Evolutionary conservation across 345 rosid genomes (phyloP).

Genomic region (Brassica rapa): DNA sequence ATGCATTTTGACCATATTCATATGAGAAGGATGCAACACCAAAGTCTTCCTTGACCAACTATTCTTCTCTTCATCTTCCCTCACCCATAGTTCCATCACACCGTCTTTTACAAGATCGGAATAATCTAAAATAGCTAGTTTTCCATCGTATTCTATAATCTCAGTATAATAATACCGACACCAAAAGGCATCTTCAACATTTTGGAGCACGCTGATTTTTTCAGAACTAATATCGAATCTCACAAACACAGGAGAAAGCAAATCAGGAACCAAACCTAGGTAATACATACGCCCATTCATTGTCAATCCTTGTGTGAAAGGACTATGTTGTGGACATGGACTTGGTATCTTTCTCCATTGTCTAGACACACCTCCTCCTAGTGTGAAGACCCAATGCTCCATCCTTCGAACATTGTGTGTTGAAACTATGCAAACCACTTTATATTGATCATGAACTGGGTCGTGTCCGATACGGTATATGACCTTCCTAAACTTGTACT

Average conservation of each 20-base stretch:
- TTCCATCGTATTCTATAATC: neutral
- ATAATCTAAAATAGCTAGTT: neutral
- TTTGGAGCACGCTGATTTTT: neutral
- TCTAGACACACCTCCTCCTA: neutral
- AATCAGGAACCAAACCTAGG: neutral
- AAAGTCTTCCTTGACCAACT: neutral
- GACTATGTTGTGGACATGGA: neutral
- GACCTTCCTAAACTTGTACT: neutral
- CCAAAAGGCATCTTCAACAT: neutral
- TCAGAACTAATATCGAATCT: neutral
- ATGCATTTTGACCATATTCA: neutral
- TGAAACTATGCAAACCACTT: neutral
- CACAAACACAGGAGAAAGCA: neutral
- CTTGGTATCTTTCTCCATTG: neutral
- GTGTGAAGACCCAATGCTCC: constrained; percentile 1
- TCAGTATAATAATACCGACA: neutral
- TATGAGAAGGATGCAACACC: neutral
- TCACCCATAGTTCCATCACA: neutral
- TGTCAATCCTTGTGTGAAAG: neutral
- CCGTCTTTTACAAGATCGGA: neutral
- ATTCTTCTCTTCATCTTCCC: constrained; percentile 1
- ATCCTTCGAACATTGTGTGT: neutral
- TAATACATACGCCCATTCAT: neutral
- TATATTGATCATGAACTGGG: constrained; percentile 13
- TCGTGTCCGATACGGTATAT: constrained; percentile 4